Conservation (phyloP, 371 early-diverging fungal species). For the Polyrhizophydium stewartii region DNA sequence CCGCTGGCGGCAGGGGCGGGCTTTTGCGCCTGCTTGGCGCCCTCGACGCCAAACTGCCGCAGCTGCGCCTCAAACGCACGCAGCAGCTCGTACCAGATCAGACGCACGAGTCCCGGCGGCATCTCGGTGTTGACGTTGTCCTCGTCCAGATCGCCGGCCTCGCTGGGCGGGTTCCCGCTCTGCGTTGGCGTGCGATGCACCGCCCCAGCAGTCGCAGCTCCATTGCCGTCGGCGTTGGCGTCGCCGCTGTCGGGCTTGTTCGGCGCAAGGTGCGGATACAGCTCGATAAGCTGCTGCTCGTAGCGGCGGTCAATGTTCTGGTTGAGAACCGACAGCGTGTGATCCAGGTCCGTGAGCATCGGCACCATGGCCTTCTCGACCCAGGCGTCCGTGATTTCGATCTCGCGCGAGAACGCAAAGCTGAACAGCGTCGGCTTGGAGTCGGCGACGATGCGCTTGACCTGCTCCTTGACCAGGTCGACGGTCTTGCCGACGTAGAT, state of each 20-base stretch:
- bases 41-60: slow-evolving; percentile 6
- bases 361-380: slow-evolving; percentile 22
- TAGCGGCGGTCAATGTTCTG: slow-evolving; percentile 25
- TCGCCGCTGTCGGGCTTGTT: not conserved
- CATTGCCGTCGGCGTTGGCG: not conserved
- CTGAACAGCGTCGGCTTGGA: not conserved
- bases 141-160: not conserved
- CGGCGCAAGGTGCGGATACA: slow-evolving; percentile 1
- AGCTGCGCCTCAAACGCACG: slow-evolving; percentile 5
- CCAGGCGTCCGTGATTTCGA: slow-evolving; percentile 9
- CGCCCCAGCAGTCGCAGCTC: no score
- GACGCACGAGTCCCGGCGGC: slow-evolving; percentile 11
- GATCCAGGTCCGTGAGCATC: slow-evolving; percentile 29
- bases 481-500: slow-evolving; percentile 15
- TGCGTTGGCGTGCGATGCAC: no score
- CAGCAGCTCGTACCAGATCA: slow-evolving; percentile 22
- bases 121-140: not conserved
- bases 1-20: not conserved
- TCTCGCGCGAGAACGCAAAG: not conserved
- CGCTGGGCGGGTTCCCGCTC: no score
- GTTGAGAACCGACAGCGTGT: slow-evolving; percentile 23
- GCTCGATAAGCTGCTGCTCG: slow-evolving; percentile 15
- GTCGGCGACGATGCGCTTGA: not conserved
- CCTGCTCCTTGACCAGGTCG: not conserved
- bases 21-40: not conserved